Evolutionary conservation across 2,329 filamentous ascomycete genomes (phyloP).

Genomic region (Apiospora saccharicola): DNA sequence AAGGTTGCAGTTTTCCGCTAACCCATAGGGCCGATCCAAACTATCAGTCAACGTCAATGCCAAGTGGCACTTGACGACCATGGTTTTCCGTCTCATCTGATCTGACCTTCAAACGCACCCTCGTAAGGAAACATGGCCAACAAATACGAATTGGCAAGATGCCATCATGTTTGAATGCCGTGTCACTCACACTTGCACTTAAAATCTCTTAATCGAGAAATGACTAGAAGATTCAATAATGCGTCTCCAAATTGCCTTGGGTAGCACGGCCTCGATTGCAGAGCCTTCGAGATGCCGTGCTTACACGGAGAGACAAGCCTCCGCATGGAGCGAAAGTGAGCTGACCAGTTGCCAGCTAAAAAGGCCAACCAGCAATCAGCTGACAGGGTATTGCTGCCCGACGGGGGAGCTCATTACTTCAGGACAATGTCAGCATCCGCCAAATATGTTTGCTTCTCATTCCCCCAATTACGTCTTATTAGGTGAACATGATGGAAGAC

Average conservation of each 20-base stretch:
- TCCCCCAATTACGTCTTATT: background rate
- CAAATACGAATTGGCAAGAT: background rate
- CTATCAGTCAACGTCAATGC: background rate
- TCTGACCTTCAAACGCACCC: background rate
- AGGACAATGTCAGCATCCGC: background rate
- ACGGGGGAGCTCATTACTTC: background rate
- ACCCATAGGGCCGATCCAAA: background rate
- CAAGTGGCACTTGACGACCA: background rate
- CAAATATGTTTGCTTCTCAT: background rate
- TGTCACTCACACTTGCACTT: background rate
- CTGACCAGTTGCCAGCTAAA: background rate
- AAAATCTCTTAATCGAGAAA: background rate
- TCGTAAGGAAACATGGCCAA: background rate
- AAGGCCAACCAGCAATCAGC: background rate
- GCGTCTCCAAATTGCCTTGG: background rate
- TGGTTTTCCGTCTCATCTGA: background rate
- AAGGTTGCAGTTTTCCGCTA: background rate
- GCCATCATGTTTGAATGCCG: background rate
- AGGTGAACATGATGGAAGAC: constrained; percentile 5
- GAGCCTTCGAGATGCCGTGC: background rate
- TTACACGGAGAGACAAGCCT: background rate
- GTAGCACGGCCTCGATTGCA: background rate
- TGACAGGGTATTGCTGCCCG: constrained; percentile 10
- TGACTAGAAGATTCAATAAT: background rate
- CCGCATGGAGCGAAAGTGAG: background rate